Percentiles rank a stretch among this genome's conserved stretches.
phyloP scores from a whole-genome alignment of 1,139 yeast species.

The Magnusiomyces ingens region DNA sequence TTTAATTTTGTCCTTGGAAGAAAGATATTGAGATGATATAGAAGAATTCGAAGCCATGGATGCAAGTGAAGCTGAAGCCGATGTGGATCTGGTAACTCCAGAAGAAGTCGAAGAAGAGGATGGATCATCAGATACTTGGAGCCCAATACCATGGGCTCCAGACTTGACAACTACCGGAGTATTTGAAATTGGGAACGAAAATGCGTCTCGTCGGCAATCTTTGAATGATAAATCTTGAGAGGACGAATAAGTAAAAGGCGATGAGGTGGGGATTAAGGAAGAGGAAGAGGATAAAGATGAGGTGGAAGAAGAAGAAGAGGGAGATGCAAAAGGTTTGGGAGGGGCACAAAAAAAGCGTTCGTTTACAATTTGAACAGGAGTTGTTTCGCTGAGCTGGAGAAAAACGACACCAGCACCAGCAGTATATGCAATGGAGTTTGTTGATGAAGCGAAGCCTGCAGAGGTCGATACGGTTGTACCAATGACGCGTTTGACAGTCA shows the following conservation, averaged over 20 bases:
- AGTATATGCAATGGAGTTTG: constrained; percentile 46
- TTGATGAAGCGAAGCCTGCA: constrained; percentile 38
- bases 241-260: not conserved
- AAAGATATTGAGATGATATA: too few species aligned
- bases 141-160: not conserved
- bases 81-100: not conserved
- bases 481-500: constrained; percentile 27
- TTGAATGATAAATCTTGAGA: not conserved
- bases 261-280: not conserved
- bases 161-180: not conserved
- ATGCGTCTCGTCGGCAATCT: constrained; percentile 1
- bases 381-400: constrained; percentile 23
- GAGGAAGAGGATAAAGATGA: not conserved
- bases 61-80: not conserved
- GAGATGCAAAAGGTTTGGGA: constrained; percentile 10
- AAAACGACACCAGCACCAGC: constrained; percentile 69
- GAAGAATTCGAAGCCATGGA: too few species aligned
- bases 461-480: constrained; percentile 40
- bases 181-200: not conserved
- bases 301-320: not conserved
- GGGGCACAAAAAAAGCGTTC: constrained; percentile 18
- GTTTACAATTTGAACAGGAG: not conserved
- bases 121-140: not conserved
- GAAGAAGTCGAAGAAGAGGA: not conserved
- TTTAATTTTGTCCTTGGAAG: constrained; percentile 42